phyloP scores from a whole-genome alignment of 1,284 basidiomycete species.

The Coniferiporia sulphurascens region DNA sequence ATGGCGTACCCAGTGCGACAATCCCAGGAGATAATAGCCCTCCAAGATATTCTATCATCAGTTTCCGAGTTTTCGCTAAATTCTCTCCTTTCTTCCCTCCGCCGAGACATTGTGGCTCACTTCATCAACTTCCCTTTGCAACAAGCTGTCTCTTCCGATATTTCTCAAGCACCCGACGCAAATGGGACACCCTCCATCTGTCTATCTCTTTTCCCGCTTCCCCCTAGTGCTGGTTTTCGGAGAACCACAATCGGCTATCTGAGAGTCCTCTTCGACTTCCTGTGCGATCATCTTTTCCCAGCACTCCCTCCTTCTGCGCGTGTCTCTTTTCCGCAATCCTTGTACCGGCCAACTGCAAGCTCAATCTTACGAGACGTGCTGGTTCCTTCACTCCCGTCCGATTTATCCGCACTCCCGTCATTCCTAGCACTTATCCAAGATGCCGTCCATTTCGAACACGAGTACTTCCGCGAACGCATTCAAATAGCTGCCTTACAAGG shows the following conservation, averaged over 20 bases:
- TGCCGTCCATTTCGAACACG: slow-evolving; percentile 60
- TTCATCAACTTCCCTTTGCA: slow-evolving; percentile 56
- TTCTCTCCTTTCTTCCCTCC: slow-evolving; percentile 51
- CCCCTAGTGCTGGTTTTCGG: slow-evolving; percentile 37
- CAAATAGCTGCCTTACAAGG: slow-evolving; percentile 19
- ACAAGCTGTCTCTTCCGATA: slow-evolving; percentile 42
- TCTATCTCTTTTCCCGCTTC: slow-evolving; percentile 42
- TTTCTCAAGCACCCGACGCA: slow-evolving; percentile 31
- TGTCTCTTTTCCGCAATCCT: slow-evolving; percentile 42
- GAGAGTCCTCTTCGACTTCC: slow-evolving; percentile 48
- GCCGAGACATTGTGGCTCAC: slow-evolving; percentile 56
- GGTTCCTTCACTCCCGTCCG: slow-evolving; percentile 60
- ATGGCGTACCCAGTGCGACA: slow-evolving; percentile 45
- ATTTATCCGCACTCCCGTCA: slow-evolving; percentile 48
- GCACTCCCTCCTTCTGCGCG: slow-evolving; percentile 45
- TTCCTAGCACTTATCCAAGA: slow-evolving; percentile 55
- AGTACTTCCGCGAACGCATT: slow-evolving; percentile 45
- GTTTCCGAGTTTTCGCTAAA: slow-evolving; percentile 51
- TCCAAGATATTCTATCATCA: slow-evolving; percentile 55
- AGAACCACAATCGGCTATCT: slow-evolving; percentile 48
- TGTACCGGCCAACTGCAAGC: slow-evolving; percentile 52
- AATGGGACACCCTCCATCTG: slow-evolving; percentile 34
- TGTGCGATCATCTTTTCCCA: slow-evolving; percentile 49
- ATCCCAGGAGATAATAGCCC: slow-evolving; percentile 44
- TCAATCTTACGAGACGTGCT: slow-evolving; percentile 63